phyloP scores from a whole-genome alignment of 2,329 filamentous ascomycete species.

The Ascochyta fabae region DNA sequence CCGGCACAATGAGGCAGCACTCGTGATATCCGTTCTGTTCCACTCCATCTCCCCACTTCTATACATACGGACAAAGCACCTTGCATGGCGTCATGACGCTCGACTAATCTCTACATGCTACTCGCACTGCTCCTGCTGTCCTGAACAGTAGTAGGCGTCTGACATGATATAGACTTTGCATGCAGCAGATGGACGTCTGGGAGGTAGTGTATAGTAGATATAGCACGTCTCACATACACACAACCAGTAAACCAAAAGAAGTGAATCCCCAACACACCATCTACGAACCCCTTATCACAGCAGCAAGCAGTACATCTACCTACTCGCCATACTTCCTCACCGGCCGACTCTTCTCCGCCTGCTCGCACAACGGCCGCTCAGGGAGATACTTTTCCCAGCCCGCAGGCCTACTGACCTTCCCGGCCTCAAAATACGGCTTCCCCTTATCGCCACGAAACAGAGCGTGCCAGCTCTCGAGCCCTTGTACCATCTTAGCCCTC shows the following conservation, averaged over 20 bases:
- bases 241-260: no score
- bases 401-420: conserved; percentile 69
- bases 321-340: conserved; percentile 47
- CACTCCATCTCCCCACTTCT: no score
- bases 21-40: no score
- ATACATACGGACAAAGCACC: no score
- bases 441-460: conserved; percentile 75
- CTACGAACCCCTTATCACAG: background rate
- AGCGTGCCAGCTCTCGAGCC: conserved; percentile 79
- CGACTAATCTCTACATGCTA: no score
- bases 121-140: no score
- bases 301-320: background rate
- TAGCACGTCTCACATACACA: no score
- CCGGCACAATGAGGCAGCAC: no score
- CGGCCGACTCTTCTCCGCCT: conserved; percentile 72
- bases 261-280: no score
- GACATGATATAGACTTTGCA: no score
- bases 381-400: conserved; percentile 66
- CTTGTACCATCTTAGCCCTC: conserved; percentile 67
- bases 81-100: no score
- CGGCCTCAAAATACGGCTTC: conserved; percentile 82
- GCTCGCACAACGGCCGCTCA: conserved; percentile 70
- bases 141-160: no score
- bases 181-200: background rate
- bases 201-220: background rate